phyloP scores from a whole-genome alignment of 225 moss, liverwort and hornwort species.

The Marchantia polymorpha region DNA sequence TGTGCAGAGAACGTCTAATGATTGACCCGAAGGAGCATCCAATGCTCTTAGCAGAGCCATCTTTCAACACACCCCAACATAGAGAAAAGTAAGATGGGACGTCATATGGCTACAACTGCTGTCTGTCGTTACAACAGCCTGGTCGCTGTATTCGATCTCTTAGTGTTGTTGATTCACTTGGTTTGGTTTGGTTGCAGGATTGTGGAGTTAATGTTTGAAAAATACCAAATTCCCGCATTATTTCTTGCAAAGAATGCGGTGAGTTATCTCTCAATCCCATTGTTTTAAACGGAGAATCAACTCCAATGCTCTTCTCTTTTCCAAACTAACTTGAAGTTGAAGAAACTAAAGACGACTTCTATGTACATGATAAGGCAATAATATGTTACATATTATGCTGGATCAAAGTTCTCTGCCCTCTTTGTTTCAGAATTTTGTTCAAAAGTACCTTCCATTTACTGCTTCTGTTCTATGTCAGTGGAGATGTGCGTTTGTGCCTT shows the following conservation, averaged over 20 bases:
- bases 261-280: slow-evolving; percentile 2
- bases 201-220: slow-evolving; percentile 98
- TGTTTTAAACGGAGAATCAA: neutral
- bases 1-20: slow-evolving; percentile 63
- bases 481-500: neutral
- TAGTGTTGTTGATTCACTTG: neutral
- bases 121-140: neutral
- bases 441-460: no score
- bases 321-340: neutral
- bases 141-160: neutral
- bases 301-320: neutral
- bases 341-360: no score
- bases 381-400: no score
- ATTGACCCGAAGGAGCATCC: slow-evolving; percentile 90
- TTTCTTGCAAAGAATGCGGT: slow-evolving; percentile 97
- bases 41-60: slow-evolving; percentile 89
- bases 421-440: no score
- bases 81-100: slow-evolving; percentile 66
- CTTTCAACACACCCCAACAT: slow-evolving; percentile 80
- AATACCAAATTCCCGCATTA: slow-evolving; percentile 75
- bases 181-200: slow-evolving; percentile 35
- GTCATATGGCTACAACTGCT: neutral
- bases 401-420: no score
- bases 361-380: no score
- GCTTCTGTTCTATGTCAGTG: neutral